Base-by-base conservation (phyloP, 441 rosid genomes). In the Brassica balearica region DNA sequence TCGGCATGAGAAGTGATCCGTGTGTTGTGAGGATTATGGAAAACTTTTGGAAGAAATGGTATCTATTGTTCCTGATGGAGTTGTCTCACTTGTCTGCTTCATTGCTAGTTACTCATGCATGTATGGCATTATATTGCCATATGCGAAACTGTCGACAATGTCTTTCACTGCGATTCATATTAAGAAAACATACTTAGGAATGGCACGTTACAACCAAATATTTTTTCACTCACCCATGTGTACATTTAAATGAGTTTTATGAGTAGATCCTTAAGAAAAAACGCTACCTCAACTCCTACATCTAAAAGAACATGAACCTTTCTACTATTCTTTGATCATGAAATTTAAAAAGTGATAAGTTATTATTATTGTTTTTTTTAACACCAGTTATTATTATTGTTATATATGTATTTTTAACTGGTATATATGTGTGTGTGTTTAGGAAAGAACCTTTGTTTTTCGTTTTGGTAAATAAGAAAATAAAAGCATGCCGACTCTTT, bases 1-100 rank as follows among this genome's bases (percentile, higher is more conserved):
- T 93, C 85, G 97, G 93, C 88, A 91, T 95, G 98, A 88, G 99
- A 87, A 93, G 92, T 78, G 99, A 95, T 87, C 96, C 95, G 29
- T 34, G 8, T 29, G 99, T 95, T 48, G 97, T 89, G 62, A 87
- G 97, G 85, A 95, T 83, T 95, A 91, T 4, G 99, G 99, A 71
- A 93, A 91, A 88, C 92, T 95, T 74, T 88, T 95, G 88, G 83
- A 89, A 74, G 98, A 95, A 87, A 91, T 93, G 97, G 98, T 90
- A 51, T 88, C 95, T 60, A 78, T 95, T 75, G 98, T 95, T 78
- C 99, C 99, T 0, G 99, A 95, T 85, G 98, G 99, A 71, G 86
- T 93, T 82, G 99, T 95, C 29, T 95, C 34, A 29, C 34, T 29
- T 29, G 34, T 29, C 34, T 29, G 97, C 80, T 95, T 95, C 84